Base-by-base conservation (phyloP, 1,284 basidiomycete species). In the Puccinia brachypodii region DNA sequence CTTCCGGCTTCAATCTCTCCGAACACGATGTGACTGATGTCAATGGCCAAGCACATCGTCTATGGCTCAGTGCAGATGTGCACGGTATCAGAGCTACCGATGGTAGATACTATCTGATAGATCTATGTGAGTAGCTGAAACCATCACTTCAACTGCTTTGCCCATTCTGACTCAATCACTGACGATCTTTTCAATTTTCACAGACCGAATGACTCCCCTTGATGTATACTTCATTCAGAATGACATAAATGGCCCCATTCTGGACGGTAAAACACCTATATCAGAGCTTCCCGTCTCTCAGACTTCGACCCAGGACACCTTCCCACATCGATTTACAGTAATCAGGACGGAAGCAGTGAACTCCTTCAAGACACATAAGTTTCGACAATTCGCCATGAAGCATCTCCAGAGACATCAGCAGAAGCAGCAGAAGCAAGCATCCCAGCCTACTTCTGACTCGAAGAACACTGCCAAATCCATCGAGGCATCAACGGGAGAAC, bases 31-130 rank as follows among this genome's bases (percentile, higher is more conserved):
- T 90, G 83, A 86, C 84, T 53, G 88, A 89, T 79, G 86, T 85
- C 53, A 85, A 88, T 56, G 88, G 88, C 62, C 84, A 87, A 50
- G 86, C 87, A 84, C 86, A 88, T 83, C 85, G 88, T 77, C 88
- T 90, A 82, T 89, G 87, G 86, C 88, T 89, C 13, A 88, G 88
- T 76, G 87, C 88, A 75, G 90, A 90, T 84, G 89, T 89, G 84
- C 90, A 90, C 86, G 89, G 89, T 79, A 87, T 90, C 56, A 87
- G 88, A 42, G 89, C 89, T 33, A 88, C 89, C 16, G 90, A 90
- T 83, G 89, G 89, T 9, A 86, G 89, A 42, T 86, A 87, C 83
- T 90, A 90, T 86, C 86, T 89, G 47, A 88, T 90, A 76, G 90
- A 90, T 83, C 87, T 90, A 31, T 89, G 85, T 85, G 38, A 64